Percentiles rank a stretch among this genome's conserved stretches.
Evolutionary conservation across 257 asterid genomes (phyloP).

Genomic region (Osmanthus fragrans): DNA sequence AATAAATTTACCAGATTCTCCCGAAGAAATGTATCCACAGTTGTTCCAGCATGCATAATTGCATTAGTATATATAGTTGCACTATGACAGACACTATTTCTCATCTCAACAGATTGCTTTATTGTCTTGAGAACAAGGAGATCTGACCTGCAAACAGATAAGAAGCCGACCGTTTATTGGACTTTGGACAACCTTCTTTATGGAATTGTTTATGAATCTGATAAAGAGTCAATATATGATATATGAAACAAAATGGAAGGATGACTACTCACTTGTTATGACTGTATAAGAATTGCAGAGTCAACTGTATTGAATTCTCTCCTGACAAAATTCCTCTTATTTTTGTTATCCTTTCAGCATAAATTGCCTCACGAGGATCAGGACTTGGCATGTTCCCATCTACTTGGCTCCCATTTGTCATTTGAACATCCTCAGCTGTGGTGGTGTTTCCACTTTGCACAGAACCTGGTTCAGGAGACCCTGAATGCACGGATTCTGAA

Average conservation of each 20-base stretch:
- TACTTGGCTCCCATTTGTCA: conserved; percentile 60
- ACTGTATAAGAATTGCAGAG: conserved; percentile 86
- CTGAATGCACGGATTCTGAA: conserved; percentile 41
- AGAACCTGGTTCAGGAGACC: conserved; percentile 45
- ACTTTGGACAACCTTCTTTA: conserved; percentile 15
- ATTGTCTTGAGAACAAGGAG: conserved; percentile 93
- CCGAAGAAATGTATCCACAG: conserved; percentile 91
- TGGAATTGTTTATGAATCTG: conserved; percentile 8
- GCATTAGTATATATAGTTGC: conserved; percentile 96
- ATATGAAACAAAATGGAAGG: conserved; percentile 10
- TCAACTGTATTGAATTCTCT: conserved; percentile 87
- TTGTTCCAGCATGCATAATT: conserved; percentile 98
- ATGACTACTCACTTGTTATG: conserved; percentile 75
- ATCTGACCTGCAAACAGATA: conserved; percentile 70
- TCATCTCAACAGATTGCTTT: conserved; percentile 96
- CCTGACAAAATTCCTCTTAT: conserved; percentile 87
- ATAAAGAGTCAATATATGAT: background rate
- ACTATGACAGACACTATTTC: conserved; percentile 93
- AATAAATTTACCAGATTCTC: conserved; percentile 70
- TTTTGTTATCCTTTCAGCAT: conserved; percentile 68
- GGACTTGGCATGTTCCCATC: conserved; percentile 31
- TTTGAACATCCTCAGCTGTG: conserved; percentile 58
- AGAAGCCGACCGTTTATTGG: conserved; percentile 16
- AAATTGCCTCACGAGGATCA: conserved; percentile 58
- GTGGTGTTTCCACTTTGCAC: conserved; percentile 38